Percentiles rank a stretch among this genome's conserved stretches.
These are phyloP conservation scores for Lyophyllum decastes DNA, from an alignment of 768 basidiomycete species.

Conservation along the genomic window DNA sequence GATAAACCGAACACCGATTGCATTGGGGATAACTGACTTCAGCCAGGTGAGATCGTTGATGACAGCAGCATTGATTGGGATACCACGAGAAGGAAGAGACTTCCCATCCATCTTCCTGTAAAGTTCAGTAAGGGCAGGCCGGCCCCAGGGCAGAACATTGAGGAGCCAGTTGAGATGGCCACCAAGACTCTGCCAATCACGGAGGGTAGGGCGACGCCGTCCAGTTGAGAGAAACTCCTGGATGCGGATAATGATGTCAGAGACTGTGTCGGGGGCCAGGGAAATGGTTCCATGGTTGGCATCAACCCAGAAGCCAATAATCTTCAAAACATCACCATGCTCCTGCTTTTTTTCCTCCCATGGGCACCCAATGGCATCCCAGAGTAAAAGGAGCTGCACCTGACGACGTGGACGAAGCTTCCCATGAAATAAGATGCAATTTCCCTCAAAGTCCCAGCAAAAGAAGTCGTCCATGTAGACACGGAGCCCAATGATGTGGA, in stretches of 20 bases:
- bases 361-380: constrained; percentile 19
- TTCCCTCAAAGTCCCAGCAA: constrained; percentile 24
- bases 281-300: constrained; percentile 22
- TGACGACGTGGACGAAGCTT: constrained; percentile 20
- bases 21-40: background rate
- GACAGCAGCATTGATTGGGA: background rate
- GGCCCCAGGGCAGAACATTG: constrained; percentile 22
- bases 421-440: constrained; percentile 23
- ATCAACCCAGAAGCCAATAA: constrained; percentile 39
- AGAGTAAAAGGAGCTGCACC: constrained; percentile 15
- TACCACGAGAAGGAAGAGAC: background rate
- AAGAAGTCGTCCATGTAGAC: constrained; percentile 30
- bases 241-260: constrained; percentile 17
- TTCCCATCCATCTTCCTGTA: constrained; percentile 15
- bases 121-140: constrained; percentile 16
- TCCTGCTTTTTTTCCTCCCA: constrained; percentile 29
- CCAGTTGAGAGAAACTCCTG: background rate
- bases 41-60: background rate
- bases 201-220: background rate
- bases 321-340: constrained; percentile 21
- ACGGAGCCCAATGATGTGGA: constrained; percentile 18
- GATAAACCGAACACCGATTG: constrained; percentile 18
- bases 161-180: constrained; percentile 14
- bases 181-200: background rate
- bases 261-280: constrained; percentile 19